phyloP scores from a whole-genome alignment of 106 monocot genomes.

The Hemerocallis citrina region DNA sequence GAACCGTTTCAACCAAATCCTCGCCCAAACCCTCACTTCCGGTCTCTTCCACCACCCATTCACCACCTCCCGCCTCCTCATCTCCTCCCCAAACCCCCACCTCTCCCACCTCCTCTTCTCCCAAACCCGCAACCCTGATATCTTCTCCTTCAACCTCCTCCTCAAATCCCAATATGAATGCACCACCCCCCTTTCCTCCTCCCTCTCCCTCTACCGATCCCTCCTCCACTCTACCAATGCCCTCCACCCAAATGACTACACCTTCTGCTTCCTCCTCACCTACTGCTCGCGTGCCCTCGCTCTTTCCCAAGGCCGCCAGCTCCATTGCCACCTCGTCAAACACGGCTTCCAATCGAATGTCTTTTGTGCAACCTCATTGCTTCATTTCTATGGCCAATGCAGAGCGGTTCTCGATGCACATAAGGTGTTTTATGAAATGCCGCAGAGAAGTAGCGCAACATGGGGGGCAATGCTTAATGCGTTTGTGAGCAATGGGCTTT shows the following conservation, averaged over 20 bases:
- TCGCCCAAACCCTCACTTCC: constrained; percentile 18
- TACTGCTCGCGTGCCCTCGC: constrained; percentile 16
- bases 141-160: constrained; percentile 24
- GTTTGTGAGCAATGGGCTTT: neutral
- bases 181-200: constrained; percentile 13
- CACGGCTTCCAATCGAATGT: constrained; percentile 5
- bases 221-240: constrained; percentile 16
- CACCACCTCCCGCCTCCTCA: too few species aligned
- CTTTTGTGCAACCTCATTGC: constrained; percentile 18
- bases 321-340: constrained; percentile 29
- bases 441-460: constrained; percentile 6
- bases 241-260: constrained; percentile 34
- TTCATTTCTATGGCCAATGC: constrained; percentile 28
- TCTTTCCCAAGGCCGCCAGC: constrained; percentile 10
- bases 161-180: constrained; percentile 14
- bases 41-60: constrained; percentile 21
- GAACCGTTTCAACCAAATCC: constrained; percentile 26
- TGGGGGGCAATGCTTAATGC: constrained; percentile 21
- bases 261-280: constrained; percentile 37
- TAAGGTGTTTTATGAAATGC: constrained; percentile 26
- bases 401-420: constrained; percentile 4
- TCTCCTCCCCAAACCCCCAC: constrained; percentile 12
- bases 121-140: constrained; percentile 22
- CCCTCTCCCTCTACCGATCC: constrained; percentile 17
- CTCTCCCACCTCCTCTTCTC: constrained; percentile 21